phyloP scores from a whole-genome alignment of 2,329 filamentous ascomycete species.

The Pezizomycotina sp. region DNA sequence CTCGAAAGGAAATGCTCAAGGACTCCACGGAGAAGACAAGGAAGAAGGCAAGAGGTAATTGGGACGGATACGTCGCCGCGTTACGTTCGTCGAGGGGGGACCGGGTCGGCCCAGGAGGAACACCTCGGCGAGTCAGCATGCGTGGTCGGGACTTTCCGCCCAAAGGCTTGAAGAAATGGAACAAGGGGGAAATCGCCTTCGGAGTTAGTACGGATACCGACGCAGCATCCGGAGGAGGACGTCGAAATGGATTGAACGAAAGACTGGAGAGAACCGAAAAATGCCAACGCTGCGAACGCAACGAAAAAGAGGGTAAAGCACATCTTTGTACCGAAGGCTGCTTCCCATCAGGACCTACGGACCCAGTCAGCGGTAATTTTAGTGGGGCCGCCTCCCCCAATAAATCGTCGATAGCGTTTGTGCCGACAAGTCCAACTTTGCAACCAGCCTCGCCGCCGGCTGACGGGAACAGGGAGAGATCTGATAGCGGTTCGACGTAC shows the following conservation, averaged over 20 bases:
- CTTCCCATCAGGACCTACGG: slow-evolving; percentile 13
- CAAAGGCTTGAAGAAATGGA: slow-evolving; percentile 18
- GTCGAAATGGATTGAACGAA: not conserved
- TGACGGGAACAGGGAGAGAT: slow-evolving; percentile 14
- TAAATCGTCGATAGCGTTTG: slow-evolving; percentile 8
- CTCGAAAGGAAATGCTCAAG: slow-evolving; percentile 59
- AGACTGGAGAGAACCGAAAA: slow-evolving; percentile 29
- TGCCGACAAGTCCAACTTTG: slow-evolving; percentile 26
- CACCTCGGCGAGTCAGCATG: slow-evolving; percentile 30
- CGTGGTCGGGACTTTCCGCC: slow-evolving; percentile 22
- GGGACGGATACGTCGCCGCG: slow-evolving; percentile 66
- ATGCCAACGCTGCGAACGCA: slow-evolving; percentile 35
- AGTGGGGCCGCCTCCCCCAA: slow-evolving; percentile 11
- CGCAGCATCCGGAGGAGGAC: slow-evolving; percentile 5
- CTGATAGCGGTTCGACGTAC: slow-evolving; percentile 25
- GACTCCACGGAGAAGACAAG: slow-evolving; percentile 58
- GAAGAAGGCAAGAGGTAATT: slow-evolving; percentile 55
- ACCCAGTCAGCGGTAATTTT: not conserved
- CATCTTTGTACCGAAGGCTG: slow-evolving; percentile 1
- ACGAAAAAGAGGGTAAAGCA: slow-evolving; percentile 26
- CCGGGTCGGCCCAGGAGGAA: slow-evolving; percentile 34
- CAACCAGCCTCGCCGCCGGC: slow-evolving; percentile 26
- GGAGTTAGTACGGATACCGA: slow-evolving; percentile 16
- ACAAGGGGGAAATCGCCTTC: slow-evolving; percentile 17
- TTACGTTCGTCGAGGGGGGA: slow-evolving; percentile 20